Conservation (phyloP, 73 alveolate genomes). For the Symbiodinium pilosum region DNA sequence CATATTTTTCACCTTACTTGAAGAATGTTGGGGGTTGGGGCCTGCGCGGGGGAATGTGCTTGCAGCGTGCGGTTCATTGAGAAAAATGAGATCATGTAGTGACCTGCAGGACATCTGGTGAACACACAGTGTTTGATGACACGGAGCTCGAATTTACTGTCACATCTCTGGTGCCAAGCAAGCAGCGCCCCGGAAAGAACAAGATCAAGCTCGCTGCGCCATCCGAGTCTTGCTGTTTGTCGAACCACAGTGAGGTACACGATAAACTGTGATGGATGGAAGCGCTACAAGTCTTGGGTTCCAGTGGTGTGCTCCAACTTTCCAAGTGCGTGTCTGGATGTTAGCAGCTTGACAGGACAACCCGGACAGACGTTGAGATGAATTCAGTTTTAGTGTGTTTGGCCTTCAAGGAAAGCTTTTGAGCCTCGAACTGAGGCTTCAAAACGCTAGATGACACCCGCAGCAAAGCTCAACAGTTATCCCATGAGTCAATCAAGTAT, state of each 20-base stretch:
- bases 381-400: neutral
- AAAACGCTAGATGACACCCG: conserved; percentile 33
- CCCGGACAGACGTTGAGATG: too few relatives aligned
- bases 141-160: neutral
- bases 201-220: neutral
- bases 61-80: too few relatives aligned
- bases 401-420: neutral
- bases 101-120: conserved; percentile 50
- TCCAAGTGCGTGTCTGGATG: neutral
- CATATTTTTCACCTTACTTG: too few relatives aligned
- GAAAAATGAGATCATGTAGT: too few relatives aligned
- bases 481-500: too few relatives aligned
- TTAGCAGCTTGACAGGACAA: conserved; percentile 41
- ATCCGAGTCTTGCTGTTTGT: neutral
- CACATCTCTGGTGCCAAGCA: conserved; percentile 69
- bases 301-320: conserved; percentile 71
- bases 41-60: too few relatives aligned
- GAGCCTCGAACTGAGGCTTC: conserved; percentile 45
- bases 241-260: neutral
- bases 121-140: conserved; percentile 47
- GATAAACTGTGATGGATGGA: conserved; percentile 82
- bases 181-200: neutral
- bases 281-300: conserved; percentile 71
- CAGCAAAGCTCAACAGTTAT: neutral
- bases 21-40: too few relatives aligned